phyloP scores from a whole-genome alignment of 306 rosid genomes.

The Vigna radiata region DNA sequence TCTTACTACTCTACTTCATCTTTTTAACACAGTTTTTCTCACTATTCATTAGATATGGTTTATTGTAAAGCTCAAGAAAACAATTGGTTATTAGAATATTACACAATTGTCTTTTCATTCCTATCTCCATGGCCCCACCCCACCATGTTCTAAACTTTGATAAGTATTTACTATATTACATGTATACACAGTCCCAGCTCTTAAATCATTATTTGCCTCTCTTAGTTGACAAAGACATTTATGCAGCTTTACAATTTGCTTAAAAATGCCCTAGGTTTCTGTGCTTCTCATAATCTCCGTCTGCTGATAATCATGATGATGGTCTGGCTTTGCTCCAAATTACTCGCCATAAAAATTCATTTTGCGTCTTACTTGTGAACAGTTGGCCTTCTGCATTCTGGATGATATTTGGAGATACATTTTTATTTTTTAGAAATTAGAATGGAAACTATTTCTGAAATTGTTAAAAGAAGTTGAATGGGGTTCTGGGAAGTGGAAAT shows the following conservation, averaged over 20 bases:
- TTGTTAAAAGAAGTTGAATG: not conserved
- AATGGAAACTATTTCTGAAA: not conserved
- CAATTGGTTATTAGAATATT: not conserved
- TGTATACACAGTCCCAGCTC: not conserved
- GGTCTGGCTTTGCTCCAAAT: constrained; percentile 4
- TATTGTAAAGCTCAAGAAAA: not conserved
- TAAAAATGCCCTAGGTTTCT: not conserved
- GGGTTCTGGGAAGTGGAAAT: not conserved
- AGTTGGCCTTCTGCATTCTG: not conserved
- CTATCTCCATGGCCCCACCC: not conserved
- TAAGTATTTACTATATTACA: constrained; percentile 3
- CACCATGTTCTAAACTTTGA: not conserved
- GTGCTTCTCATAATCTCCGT: not conserved
- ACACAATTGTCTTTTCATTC: not conserved
- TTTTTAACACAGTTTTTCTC: not conserved
- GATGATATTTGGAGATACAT: not conserved
- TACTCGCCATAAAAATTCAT: not conserved
- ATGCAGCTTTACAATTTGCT: not conserved
- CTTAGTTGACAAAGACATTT: not conserved
- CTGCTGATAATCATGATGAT: not conserved
- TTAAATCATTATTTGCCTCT: not conserved
- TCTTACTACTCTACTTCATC: not conserved
- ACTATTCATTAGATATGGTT: not conserved
- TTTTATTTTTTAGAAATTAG: not conserved
- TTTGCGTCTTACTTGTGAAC: not conserved